A percentile compares a stretch with the other conserved stretches of the same genome.
Evolutionary conservation across 805 yeast genomes (phyloP).

Genomic region (Myxozyma monticola): DNA sequence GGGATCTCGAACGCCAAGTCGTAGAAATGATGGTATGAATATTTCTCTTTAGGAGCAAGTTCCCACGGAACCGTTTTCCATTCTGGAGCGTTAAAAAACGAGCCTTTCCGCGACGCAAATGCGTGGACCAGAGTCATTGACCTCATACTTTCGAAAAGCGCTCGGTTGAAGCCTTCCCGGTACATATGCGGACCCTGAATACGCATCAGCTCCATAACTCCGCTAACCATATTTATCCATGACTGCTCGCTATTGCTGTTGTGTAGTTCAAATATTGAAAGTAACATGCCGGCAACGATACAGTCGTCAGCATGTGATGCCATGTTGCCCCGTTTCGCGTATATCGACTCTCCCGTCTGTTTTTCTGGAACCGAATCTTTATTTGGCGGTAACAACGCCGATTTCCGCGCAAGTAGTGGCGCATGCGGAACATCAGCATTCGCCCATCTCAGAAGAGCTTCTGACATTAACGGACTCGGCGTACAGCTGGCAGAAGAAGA

Average conservation of each 20-base stretch:
- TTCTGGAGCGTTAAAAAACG: background rate
- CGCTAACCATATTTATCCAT: constrained; percentile 3
- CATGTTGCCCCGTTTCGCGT: constrained; percentile 12
- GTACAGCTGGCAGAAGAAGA: too few species aligned
- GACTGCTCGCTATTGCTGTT: background rate
- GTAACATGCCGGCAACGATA: constrained; percentile 3
- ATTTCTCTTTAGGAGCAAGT: background rate
- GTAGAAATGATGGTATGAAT: background rate
- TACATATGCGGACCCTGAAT: constrained; percentile 11
- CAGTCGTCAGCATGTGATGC: constrained; percentile 7
- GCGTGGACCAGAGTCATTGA: background rate
- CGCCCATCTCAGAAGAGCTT: too few species aligned
- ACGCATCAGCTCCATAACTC: constrained; percentile 2
- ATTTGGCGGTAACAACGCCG: too few species aligned
- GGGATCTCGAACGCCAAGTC: constrained; percentile 2
- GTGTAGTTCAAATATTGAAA: constrained; percentile 8
- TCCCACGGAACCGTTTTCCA: constrained; percentile 13
- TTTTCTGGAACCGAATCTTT: too few species aligned
- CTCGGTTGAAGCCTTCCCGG: background rate
- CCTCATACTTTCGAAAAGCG: constrained; percentile 1
- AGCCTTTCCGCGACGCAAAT: background rate
- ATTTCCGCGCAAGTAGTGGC: too few species aligned
- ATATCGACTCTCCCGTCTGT: too few species aligned
- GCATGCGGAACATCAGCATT: too few species aligned
- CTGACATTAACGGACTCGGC: too few species aligned